Evolutionary conservation across 2,329 filamentous ascomycete species (phyloP).

Genomic region (Parastagonospora nodorum): DNA sequence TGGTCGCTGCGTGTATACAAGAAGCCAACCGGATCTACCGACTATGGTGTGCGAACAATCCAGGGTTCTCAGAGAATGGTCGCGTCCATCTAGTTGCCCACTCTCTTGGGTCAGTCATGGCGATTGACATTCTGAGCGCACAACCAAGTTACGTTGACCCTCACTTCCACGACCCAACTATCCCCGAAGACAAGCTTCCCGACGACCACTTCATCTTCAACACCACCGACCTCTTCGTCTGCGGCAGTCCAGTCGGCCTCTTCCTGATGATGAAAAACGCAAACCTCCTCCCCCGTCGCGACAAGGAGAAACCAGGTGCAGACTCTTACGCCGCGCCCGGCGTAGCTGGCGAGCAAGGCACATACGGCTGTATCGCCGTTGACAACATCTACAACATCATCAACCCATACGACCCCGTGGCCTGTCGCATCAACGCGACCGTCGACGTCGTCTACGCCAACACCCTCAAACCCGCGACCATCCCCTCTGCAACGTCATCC

Average conservation of each 20-base stretch:
- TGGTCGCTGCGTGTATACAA: conserved; percentile 84
- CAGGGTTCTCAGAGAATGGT: conserved; percentile 78
- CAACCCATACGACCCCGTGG: conserved; percentile 77
- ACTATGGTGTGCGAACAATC: conserved; percentile 93
- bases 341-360: conserved; percentile 77
- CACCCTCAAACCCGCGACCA: conserved; percentile 75
- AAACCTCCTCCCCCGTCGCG: conserved; percentile 74
- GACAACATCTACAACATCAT: conserved; percentile 98
- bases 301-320: conserved; percentile 74
- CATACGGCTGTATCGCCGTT: conserved; percentile 87
- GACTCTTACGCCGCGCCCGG: conserved; percentile 59
- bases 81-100: conserved; percentile 92
- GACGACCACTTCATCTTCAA: conserved; percentile 79
- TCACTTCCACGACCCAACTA: conserved; percentile 39
- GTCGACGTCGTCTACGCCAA: conserved; percentile 81
- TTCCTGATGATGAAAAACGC: conserved; percentile 84
- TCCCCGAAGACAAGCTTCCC: conserved; percentile 55
- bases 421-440: conserved; percentile 88
- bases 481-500: conserved; percentile 71
- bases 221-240: conserved; percentile 85
- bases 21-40: conserved; percentile 97
- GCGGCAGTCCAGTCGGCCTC: conserved; percentile 88
- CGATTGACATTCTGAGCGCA: conserved; percentile 84
- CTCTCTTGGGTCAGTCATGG: conserved; percentile 93
- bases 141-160: conserved; percentile 76